These are phyloP conservation scores for Seminavis robusta DNA, from an alignment of 108 stramenopile genomes.

Conservation along the genomic window DNA sequence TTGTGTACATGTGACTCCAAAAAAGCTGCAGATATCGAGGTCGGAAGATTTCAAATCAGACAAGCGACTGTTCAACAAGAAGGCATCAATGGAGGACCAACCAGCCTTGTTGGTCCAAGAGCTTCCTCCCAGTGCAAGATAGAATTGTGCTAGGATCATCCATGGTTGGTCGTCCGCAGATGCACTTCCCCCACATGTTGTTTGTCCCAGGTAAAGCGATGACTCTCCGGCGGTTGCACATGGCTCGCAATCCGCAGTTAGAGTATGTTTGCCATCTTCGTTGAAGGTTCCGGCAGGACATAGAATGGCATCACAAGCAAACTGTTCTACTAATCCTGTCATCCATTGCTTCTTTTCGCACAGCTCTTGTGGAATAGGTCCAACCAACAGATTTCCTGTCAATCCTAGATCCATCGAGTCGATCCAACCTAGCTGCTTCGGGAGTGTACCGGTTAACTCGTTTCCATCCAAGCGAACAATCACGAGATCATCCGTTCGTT, in stretches of 20 bases:
- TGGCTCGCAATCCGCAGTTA: too few relatives aligned
- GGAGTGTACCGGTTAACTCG: slow-evolving; percentile 3
- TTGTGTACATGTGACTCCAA: slow-evolving; percentile 16
- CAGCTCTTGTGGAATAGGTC: neutral
- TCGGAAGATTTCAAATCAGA: too few relatives aligned
- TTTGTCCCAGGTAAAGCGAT: too few relatives aligned
- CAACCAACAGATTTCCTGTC: neutral
- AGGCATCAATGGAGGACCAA: slow-evolving; percentile 16
- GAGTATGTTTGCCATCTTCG: too few relatives aligned
- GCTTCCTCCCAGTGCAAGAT: slow-evolving; percentile 13
- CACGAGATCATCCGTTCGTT: neutral
- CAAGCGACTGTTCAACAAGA: slow-evolving; percentile 13
- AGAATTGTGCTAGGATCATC: slow-evolving; percentile 35
- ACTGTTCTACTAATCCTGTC: slow-evolving; percentile 23
- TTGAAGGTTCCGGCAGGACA: slow-evolving; percentile 38
- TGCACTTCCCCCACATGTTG: too few relatives aligned
- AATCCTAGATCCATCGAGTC: slow-evolving; percentile 2
- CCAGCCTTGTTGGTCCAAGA: slow-evolving; percentile 19
- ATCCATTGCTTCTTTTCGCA: slow-evolving; percentile 4
- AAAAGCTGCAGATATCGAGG: slow-evolving; percentile 13
- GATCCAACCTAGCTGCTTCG: neutral
- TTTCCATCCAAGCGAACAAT: neutral
- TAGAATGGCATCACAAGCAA: slow-evolving; percentile 46
- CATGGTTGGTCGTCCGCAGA: slow-evolving; percentile 20
- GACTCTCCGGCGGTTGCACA: too few relatives aligned